Base-by-base conservation (phyloP, 176 grass and related monocot genomes). In the Eremochloa ophiuroides region DNA sequence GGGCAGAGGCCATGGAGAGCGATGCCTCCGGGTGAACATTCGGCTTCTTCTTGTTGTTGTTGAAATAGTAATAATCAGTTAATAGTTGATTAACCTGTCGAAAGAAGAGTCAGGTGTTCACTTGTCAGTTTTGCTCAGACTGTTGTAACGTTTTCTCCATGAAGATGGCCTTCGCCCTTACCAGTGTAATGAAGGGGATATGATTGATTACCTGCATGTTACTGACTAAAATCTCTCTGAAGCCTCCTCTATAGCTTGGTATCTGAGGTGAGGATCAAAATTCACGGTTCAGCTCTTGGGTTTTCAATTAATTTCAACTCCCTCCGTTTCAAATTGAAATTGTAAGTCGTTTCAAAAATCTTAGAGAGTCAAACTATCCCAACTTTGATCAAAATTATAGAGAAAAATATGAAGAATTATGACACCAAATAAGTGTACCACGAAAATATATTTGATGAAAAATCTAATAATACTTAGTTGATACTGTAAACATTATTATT, bases 1-100 rank as follows among this genome's bases (percentile, higher is more conserved):
- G 59, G 38, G 37, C 77, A 22, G 69, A 62, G n/a, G 67, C 40
- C 87, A 82, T 89, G 82, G 78, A 53, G n/a, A 78, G 31, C 47
- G 78, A 82, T 9, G 71, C 72, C 35, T 70, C 77, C 6, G 8
- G 6, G 12, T 31, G 66, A 35, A 11, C 31, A 56, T 72, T 77
- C 18, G 78, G 8, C 10, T 22, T 29, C 71, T 66, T 55, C 71
- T 72, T 48, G 38, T 16, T 31, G 67, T 62, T 40, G 68, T 69
- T 58, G 35, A 40, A 33, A 39, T 22, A 26, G n/a, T 12, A 76
- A 31, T 77, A 42, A 18, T 77, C 60, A 46, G 78, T 65, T 5
- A 71, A 27, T 15, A 44, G 37, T 9, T 71, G 29, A 16, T 58
- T 78, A 85, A 73, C 10, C 53, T 69, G 16, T 62, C 53, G 33